Evolutionary conservation across 1,139 yeast genomes (phyloP).

Genomic region (Nakaseomyces nivariensis): DNA sequence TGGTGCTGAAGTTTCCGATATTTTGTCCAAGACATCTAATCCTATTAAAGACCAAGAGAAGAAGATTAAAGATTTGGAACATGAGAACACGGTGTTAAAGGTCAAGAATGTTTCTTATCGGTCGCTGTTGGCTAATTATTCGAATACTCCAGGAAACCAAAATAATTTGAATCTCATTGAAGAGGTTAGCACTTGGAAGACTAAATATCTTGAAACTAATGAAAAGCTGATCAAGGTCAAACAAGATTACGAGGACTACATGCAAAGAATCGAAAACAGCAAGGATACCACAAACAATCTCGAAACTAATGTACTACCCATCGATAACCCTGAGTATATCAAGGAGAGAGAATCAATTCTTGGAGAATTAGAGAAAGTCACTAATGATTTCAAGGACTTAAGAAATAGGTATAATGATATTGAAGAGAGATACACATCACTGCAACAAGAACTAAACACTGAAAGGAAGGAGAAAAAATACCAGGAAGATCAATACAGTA

Average conservation of each 20-base stretch:
- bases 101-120: constrained; percentile 1
- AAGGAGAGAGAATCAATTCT: constrained; percentile 1
- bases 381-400: constrained; percentile 11
- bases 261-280: background rate
- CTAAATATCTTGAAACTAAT: constrained; percentile 1
- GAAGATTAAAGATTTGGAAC: background rate
- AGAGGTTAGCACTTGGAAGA: constrained; percentile 1
- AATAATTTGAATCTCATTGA: background rate
- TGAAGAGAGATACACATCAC: constrained; percentile 13
- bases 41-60: constrained; percentile 2
- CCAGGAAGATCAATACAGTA: constrained; percentile 5
- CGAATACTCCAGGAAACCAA: background rate
- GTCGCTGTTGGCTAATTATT: background rate
- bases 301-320: background rate
- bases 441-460: constrained; percentile 7
- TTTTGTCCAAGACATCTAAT: background rate
- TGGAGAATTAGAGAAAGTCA: background rate
- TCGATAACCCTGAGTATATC: constrained; percentile 2
- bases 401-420: constrained; percentile 13
- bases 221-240: constrained; percentile 1
- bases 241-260: background rate
- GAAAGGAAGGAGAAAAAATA: constrained; percentile 16
- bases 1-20: background rate
- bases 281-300: background rate
- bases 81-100: constrained; percentile 1